phyloP scores from a whole-genome alignment of 2,329 filamentous ascomycete species.

The Penicillium sp. region DNA sequence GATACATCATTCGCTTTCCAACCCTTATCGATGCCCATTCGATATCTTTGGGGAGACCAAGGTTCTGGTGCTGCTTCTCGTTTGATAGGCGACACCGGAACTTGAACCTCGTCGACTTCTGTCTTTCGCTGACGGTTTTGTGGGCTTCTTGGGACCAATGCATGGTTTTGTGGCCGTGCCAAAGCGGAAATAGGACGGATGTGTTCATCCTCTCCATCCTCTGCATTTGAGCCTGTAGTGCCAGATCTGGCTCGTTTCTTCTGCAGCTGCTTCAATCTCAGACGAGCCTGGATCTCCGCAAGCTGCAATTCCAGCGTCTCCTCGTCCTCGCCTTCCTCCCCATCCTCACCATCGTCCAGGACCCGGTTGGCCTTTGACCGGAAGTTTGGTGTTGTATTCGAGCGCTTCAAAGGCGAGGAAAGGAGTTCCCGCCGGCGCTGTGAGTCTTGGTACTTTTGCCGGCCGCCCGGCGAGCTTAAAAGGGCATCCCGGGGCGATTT shows the following conservation, averaged over 20 bases:
- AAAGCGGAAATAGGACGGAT: constrained; percentile 24
- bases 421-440: constrained; percentile 63
- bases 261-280: constrained; percentile 83
- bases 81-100: constrained; percentile 67
- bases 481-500: constrained; percentile 59
- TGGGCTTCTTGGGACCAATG: constrained; percentile 12
- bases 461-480: constrained; percentile 68
- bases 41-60: constrained; percentile 70
- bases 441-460: constrained; percentile 66
- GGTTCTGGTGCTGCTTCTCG: constrained; percentile 49
- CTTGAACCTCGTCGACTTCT: constrained; percentile 52
- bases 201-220: constrained; percentile 19
- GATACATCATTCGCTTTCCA: constrained; percentile 76
- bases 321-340: constrained; percentile 67
- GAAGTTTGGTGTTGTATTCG: constrained; percentile 41
- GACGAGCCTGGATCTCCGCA: constrained; percentile 78
- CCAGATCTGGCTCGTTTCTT: constrained; percentile 43
- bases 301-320: constrained; percentile 82
- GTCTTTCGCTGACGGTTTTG: constrained; percentile 14
- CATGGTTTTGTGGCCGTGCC: constrained; percentile 16
- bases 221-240: constrained; percentile 17
- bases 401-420: constrained; percentile 58
- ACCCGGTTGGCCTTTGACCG: constrained; percentile 31
- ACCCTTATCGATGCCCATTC: constrained; percentile 86
- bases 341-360: constrained; percentile 33